phyloP scores from a whole-genome alignment of 495 filamentous ascomycete species.

The Opeltia flavorubescens region DNA sequence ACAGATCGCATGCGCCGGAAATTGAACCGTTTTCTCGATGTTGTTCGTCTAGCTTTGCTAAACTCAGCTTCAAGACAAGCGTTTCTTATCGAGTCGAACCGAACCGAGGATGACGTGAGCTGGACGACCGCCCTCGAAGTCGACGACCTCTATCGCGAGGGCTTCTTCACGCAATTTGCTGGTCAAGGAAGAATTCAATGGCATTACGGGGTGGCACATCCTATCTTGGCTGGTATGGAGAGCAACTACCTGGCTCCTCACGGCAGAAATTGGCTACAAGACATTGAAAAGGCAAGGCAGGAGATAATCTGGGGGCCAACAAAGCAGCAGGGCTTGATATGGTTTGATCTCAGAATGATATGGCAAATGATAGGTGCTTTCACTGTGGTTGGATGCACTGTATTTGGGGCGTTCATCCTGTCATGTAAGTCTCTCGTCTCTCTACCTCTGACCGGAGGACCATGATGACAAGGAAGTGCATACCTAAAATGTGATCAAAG shows the following conservation, averaged over 20 bases:
- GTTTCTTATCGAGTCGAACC: slow-evolving; percentile 4
- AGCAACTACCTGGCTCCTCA: slow-evolving; percentile 20
- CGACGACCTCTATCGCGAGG: slow-evolving; percentile 3
- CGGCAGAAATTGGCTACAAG: slow-evolving; percentile 21
- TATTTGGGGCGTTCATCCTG: slow-evolving; percentile 5
- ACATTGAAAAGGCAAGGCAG: slow-evolving; percentile 12
- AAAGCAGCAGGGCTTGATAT: slow-evolving; percentile 15
- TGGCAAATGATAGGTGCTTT: slow-evolving; percentile 24
- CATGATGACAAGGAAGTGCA: too few relatives aligned
- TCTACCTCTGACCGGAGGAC: too few relatives aligned
- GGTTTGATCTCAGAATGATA: slow-evolving; percentile 27
- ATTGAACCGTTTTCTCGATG: slow-evolving; percentile 23
- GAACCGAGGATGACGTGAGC: slow-evolving; percentile 1
- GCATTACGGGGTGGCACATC: slow-evolving; percentile 27
- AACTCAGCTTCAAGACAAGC: slow-evolving; percentile 10
- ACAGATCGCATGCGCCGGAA: slow-evolving; percentile 22
- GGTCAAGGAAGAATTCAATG: slow-evolving; percentile 30
- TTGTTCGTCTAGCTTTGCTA: slow-evolving; percentile 17
- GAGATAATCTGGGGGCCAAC: slow-evolving; percentile 18
- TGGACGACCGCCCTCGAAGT: slow-evolving; percentile 6
- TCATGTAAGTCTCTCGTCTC: slow-evolving; percentile 15
- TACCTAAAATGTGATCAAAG: too few relatives aligned
- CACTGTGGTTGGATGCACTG: slow-evolving; percentile 1
- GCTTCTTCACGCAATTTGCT: slow-evolving; percentile 25
- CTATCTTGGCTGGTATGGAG: slow-evolving; percentile 7